These are phyloP conservation scores for Viola pubescens DNA, from an alignment of 441 rosid genomes.

Conservation along the genomic window DNA sequence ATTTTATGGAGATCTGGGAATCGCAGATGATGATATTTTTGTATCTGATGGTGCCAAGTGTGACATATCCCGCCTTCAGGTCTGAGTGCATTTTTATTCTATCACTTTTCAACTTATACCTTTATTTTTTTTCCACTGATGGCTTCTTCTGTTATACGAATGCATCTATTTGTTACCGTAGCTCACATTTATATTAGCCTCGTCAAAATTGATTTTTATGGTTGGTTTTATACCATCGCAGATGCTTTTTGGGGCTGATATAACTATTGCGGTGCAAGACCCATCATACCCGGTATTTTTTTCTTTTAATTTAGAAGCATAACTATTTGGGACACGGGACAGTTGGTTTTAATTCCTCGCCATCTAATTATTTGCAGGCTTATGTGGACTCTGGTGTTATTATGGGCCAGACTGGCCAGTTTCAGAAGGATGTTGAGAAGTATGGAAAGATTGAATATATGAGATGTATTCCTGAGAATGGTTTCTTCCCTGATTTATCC, in stretches of 20 bases:
- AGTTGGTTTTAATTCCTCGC: not conserved
- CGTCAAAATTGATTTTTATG: constrained; percentile 5
- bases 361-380: constrained; percentile 47
- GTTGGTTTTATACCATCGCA: constrained; percentile 25
- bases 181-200: not conserved
- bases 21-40: constrained; percentile 78
- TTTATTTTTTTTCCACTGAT: not conserved
- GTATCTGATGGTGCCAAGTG: constrained; percentile 99
- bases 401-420: constrained; percentile 87
- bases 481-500: constrained; percentile 85
- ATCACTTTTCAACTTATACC: not conserved
- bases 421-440: constrained; percentile 59
- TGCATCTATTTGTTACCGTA: not conserved
- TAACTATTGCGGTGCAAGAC: constrained; percentile 93
- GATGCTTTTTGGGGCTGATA: constrained; percentile 83
- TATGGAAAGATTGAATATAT: constrained; percentile 77
- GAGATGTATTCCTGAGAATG: constrained; percentile 92
- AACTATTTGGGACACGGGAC: not conserved
- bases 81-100: constrained; percentile 18
- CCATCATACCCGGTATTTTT: constrained; percentile 92
- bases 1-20: constrained; percentile 70
- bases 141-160: not conserved
- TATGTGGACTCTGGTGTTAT: constrained; percentile 95
- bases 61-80: constrained; percentile 98
- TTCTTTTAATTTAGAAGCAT: not conserved